Percentiles rank a stretch among this genome's conserved stretches.
phyloP scores from a whole-genome alignment of 208 protist genomes.

The Trypanosoma melophagium region DNA sequence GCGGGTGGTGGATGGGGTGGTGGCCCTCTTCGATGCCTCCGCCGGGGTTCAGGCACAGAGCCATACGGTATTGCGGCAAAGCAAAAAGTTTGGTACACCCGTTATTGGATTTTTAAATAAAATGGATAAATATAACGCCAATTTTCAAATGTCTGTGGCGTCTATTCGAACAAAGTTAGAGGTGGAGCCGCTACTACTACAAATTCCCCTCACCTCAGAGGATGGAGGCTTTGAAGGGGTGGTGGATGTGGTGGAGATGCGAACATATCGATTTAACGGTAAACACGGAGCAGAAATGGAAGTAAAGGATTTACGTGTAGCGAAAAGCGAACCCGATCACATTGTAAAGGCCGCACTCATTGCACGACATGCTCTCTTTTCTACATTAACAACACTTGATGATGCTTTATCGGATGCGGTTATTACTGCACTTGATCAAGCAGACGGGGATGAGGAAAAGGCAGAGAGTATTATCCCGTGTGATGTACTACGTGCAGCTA shows the following conservation, averaged over 20 bases:
- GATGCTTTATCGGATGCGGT: slow-evolving; percentile 67
- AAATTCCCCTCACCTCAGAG: slow-evolving; percentile 80
- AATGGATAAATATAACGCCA: slow-evolving; percentile 94
- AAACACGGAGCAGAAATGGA: slow-evolving; percentile 49
- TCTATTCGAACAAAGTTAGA: slow-evolving; percentile 82
- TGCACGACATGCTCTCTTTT: slow-evolving; percentile 51
- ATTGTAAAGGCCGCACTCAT: slow-evolving; percentile 33
- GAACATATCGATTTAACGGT: slow-evolving; percentile 60
- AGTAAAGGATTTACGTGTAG: slow-evolving; percentile 10
- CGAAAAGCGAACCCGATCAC: slow-evolving; percentile 40
- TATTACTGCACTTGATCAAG: slow-evolving; percentile 62
- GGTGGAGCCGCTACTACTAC: slow-evolving; percentile 84
- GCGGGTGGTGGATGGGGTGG: slow-evolving; percentile 96
- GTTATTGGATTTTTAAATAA: slow-evolving; percentile 94
- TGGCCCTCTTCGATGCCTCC: slow-evolving; percentile 95
- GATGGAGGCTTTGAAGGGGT: slow-evolving; percentile 82
- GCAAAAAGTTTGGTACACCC: slow-evolving; percentile 79
- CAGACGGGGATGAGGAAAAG: slow-evolving; percentile 69
- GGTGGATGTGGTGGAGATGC: slow-evolving; percentile 85
- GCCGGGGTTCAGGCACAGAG: slow-evolving; percentile 94
- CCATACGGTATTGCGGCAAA: slow-evolving; percentile 89
- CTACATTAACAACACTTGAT: slow-evolving; percentile 65
- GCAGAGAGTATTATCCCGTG: slow-evolving; percentile 61
- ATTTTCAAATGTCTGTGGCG: slow-evolving; percentile 63
- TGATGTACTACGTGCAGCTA: slow-evolving; percentile 48